phyloP scores from a whole-genome alignment of 1,284 basidiomycete genomes.

The Schizophyllum amplum region DNA sequence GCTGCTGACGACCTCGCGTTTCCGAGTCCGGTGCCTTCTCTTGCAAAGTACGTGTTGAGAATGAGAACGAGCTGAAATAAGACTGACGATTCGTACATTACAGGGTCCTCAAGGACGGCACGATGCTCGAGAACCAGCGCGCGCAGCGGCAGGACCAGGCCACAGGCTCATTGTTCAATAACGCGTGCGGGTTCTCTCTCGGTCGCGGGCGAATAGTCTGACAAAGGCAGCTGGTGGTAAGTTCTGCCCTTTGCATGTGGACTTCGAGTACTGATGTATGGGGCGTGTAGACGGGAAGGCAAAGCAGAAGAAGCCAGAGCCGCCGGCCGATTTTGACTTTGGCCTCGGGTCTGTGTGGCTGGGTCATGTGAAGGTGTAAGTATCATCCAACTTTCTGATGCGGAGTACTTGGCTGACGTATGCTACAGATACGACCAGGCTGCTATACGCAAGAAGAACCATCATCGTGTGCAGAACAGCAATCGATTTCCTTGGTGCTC shows the following conservation, averaged over 20 bases:
- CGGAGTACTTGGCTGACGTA: background rate
- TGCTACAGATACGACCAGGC: background rate
- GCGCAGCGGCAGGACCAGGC: conserved; percentile 59
- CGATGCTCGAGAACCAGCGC: conserved; percentile 51
- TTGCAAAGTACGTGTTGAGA: conserved; percentile 42
- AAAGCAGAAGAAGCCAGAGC: background rate
- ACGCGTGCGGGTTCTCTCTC: conserved; percentile 52
- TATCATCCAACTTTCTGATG: background rate
- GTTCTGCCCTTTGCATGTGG: no score
- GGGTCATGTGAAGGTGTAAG: background rate
- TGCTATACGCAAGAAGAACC: background rate
- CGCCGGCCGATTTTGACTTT: background rate
- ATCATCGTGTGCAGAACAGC: conserved; percentile 18
- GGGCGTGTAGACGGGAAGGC: background rate
- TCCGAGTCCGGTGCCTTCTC: conserved; percentile 51
- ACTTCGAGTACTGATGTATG: no score
- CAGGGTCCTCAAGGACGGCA: conserved; percentile 60
- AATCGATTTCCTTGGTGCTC: conserved; percentile 54
- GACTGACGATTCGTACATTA: no score
- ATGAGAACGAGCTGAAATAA: no score
- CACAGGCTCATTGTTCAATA: conserved; percentile 55
- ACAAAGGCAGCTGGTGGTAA: no score
- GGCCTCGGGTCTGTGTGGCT: background rate
- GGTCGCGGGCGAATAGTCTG: conserved; percentile 54
- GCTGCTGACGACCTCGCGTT: conserved; percentile 51